A percentile compares a stretch with the other conserved stretches of the same genome.
Evolutionary conservation across 2,329 filamentous ascomycete species (phyloP).

Genomic region (Mycosphaerelloides madeirae): DNA sequence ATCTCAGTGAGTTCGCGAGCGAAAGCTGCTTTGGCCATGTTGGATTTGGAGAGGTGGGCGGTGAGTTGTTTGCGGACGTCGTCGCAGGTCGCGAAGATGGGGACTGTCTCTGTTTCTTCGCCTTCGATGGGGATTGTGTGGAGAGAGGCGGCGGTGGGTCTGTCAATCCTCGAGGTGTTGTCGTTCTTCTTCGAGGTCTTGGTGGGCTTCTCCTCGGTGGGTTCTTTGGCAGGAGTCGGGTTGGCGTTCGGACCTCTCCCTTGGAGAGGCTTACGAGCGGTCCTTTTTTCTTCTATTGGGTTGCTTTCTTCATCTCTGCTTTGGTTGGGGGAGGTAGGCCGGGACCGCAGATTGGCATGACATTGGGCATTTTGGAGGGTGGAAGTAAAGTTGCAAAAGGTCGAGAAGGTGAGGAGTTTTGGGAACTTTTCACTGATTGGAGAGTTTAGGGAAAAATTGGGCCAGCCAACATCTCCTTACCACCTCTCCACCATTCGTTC

Average conservation of each 20-base stretch:
- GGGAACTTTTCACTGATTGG: too few relatives aligned
- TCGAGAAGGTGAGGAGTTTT: too few relatives aligned
- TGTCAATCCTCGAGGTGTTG: not conserved
- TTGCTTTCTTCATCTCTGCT: too few relatives aligned
- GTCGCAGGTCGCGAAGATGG: constrained; percentile 54
- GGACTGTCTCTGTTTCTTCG: constrained; percentile 45
- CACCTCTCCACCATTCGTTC: too few relatives aligned
- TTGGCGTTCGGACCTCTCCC: constrained; percentile 1
- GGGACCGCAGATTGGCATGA: too few relatives aligned
- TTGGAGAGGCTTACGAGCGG: constrained; percentile 4
- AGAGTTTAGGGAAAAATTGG: too few relatives aligned
- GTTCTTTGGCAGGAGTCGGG: not conserved
- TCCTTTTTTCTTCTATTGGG: too few relatives aligned
- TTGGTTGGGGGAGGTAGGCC: too few relatives aligned
- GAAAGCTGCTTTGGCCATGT: constrained; percentile 27
- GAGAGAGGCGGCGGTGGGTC: constrained; percentile 24
- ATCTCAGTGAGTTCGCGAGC: constrained; percentile 30
- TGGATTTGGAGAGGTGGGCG: constrained; percentile 39
- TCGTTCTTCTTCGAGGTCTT: not conserved
- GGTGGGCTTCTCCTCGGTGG: not conserved
- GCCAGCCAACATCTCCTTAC: too few relatives aligned
- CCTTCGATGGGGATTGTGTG: constrained; percentile 42
- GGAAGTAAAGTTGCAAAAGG: too few relatives aligned
- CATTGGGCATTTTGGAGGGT: too few relatives aligned
- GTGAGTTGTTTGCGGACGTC: constrained; percentile 54